Conservation (phyloP, 2,329 filamentous ascomycete species). For the Talaromyces sp. region DNA sequence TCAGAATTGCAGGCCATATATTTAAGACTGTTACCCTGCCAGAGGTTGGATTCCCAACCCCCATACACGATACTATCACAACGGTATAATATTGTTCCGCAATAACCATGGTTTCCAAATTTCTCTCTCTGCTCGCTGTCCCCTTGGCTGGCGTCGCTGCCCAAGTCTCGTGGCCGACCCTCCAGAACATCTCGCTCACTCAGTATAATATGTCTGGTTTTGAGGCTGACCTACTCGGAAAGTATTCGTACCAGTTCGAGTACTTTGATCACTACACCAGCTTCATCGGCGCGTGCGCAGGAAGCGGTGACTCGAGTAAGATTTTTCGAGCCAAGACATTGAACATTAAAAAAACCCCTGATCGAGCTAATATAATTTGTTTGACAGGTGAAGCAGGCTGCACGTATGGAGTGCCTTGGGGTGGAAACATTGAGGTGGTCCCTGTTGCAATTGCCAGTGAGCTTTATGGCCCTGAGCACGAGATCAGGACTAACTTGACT, state of each 20-base stretch:
- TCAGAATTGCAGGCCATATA: background rate
- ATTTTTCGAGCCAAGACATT: background rate
- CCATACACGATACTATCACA: background rate
- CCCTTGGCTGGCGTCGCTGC: background rate
- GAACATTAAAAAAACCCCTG: background rate
- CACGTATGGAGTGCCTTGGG: background rate
- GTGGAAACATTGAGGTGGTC: background rate
- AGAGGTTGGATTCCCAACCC: background rate
- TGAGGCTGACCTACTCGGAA: background rate
- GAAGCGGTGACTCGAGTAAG: background rate
- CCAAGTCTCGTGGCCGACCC: background rate
- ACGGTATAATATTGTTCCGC: background rate
- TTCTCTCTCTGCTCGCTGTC: background rate
- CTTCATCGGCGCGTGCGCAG: background rate
- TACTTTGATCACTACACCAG: background rate
- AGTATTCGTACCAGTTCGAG: background rate
- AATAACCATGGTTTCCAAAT: background rate
- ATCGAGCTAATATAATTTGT: background rate
- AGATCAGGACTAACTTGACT: background rate
- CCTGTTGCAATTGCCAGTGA: background rate
- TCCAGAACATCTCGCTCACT: background rate
- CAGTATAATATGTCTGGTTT: background rate
- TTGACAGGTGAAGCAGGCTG: background rate
- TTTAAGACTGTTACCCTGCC: background rate
- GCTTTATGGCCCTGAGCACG: background rate